These are phyloP conservation scores for Aspergillus hancockii DNA, from an alignment of 495 filamentous ascomycete species.

Conservation along the genomic window DNA sequence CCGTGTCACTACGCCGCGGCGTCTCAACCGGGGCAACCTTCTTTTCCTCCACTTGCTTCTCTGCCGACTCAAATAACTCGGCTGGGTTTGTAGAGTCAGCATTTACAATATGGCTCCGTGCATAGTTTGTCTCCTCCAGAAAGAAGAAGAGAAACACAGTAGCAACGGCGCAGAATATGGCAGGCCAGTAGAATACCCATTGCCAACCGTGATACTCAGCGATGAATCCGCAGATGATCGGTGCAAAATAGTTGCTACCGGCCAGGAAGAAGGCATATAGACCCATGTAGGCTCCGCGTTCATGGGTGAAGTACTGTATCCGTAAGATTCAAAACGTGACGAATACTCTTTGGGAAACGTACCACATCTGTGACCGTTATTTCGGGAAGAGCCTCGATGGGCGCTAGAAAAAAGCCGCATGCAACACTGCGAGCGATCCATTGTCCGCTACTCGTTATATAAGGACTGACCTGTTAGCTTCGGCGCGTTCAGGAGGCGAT, in stretches of 20 bases:
- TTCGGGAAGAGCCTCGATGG: conserved; percentile 64
- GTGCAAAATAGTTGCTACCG: conserved; percentile 66
- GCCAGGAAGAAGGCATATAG: conserved; percentile 63
- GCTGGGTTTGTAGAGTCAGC: conserved; percentile 13
- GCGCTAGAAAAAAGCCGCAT: conserved; percentile 64
- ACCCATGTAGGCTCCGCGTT: conserved; percentile 65
- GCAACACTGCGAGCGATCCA: conserved; percentile 66
- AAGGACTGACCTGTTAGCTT: conserved; percentile 29
- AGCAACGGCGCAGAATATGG: conserved; percentile 57
- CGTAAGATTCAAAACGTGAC: not conserved
- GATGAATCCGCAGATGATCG: conserved; percentile 68
- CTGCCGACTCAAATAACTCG: conserved; percentile 11
- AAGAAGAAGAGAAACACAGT: conserved; percentile 65
- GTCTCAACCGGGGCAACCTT: conserved; percentile 19
- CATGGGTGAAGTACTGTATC: conserved; percentile 61
- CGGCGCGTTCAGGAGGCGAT: not conserved
- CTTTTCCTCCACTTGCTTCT: conserved; percentile 23
- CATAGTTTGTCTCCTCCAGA: conserved; percentile 71
- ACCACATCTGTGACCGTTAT: conserved; percentile 62
- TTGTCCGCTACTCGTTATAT: conserved; percentile 51
- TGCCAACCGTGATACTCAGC: conserved; percentile 61
- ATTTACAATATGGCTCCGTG: conserved; percentile 30
- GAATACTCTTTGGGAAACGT: conserved; percentile 13
- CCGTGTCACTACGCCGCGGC: conserved; percentile 13
- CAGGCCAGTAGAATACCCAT: conserved; percentile 68